Evolutionary conservation across 129 eudicot genomes (phyloP).

Genomic region (Ambrosia trifida): DNA sequence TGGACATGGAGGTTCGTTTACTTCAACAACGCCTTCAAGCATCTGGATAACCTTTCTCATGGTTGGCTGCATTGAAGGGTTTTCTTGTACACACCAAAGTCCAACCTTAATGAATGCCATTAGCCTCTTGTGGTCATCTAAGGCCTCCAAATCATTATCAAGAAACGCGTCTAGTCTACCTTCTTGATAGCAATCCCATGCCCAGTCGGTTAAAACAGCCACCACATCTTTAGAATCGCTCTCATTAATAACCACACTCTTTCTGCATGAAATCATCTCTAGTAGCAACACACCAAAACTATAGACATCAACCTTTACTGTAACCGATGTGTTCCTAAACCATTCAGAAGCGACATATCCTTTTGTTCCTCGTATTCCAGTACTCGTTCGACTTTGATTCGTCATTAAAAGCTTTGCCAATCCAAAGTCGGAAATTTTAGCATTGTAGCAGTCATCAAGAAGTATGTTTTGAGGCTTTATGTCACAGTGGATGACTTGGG

Average conservation of each 20-base stretch:
- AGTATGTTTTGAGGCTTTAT: constrained; percentile 37
- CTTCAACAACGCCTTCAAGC: constrained; percentile 5
- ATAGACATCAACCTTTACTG: constrained; percentile 52
- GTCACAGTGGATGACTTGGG: constrained; percentile 56
- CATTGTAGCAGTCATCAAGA: constrained; percentile 47
- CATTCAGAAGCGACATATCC: constrained; percentile 67
- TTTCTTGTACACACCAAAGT: constrained; percentile 8
- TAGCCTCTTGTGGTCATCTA: constrained; percentile 1
- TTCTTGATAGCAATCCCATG: constrained; percentile 10
- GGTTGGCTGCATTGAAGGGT: neutral
- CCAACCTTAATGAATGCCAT: neutral
- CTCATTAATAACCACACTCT: constrained; percentile 6
- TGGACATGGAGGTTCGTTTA: neutral
- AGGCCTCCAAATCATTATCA: constrained; percentile 3
- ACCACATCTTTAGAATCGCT: neutral
- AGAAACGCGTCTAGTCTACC: constrained; percentile 1
- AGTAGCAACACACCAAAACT: constrained; percentile 50
- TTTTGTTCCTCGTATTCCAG: constrained; percentile 52
- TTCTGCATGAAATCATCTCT: constrained; percentile 48
- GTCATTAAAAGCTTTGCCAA: constrained; percentile 48
- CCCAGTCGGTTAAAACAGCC: neutral
- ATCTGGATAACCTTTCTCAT: neutral
- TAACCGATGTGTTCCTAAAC: constrained; percentile 43
- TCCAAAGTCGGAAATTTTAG: constrained; percentile 54
- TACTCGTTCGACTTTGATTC: constrained; percentile 30